Percentiles rank a stretch among this genome's conserved stretches.
Conservation (phyloP, 1,284 basidiomycete species). For the Cerioporus squamosus region DNA sequence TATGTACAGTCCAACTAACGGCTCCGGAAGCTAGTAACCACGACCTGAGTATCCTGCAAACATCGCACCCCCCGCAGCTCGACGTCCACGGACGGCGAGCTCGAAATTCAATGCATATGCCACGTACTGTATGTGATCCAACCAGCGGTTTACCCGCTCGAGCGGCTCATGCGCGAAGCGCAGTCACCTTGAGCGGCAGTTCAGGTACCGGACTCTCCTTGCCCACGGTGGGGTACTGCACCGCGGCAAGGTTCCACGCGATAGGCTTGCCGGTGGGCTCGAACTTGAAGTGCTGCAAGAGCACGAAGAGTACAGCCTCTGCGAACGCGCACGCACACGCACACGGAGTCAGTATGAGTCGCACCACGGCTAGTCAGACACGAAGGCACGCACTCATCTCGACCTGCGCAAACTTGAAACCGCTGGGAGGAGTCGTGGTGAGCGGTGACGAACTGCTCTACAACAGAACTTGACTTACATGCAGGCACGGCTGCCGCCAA, state of each 20-base stretch:
- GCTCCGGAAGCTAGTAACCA: too few species aligned
- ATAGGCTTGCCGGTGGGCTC: constrained; percentile 13
- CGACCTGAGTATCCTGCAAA: too few species aligned
- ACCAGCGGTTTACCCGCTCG: too few species aligned
- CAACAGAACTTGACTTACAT: constrained; percentile 25
- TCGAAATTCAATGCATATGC: too few species aligned
- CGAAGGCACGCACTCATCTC: constrained; percentile 12
- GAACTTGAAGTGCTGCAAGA: constrained; percentile 22
- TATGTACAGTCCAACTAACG: too few species aligned
- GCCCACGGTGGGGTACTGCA: constrained; percentile 21
- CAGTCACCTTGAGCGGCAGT: constrained; percentile 15
- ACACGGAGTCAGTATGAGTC: background rate
- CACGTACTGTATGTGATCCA: too few species aligned
- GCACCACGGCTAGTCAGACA: background rate
- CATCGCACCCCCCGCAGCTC: too few species aligned
- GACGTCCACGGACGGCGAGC: too few species aligned
- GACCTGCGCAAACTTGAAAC: constrained; percentile 18
- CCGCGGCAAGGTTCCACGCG: constrained; percentile 20
- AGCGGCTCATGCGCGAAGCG: background rate
- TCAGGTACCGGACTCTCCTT: constrained; percentile 2
- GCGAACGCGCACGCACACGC: background rate
- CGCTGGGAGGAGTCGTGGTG: background rate
- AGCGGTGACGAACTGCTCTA: background rate
- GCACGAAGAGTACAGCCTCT: constrained; percentile 22
- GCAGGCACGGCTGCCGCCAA: constrained; percentile 35